Evolutionary conservation across 306 rosid species (phyloP), one percentile per base, ranked within the genome.

Genomic region (Trifolium fragiferum): DNA sequence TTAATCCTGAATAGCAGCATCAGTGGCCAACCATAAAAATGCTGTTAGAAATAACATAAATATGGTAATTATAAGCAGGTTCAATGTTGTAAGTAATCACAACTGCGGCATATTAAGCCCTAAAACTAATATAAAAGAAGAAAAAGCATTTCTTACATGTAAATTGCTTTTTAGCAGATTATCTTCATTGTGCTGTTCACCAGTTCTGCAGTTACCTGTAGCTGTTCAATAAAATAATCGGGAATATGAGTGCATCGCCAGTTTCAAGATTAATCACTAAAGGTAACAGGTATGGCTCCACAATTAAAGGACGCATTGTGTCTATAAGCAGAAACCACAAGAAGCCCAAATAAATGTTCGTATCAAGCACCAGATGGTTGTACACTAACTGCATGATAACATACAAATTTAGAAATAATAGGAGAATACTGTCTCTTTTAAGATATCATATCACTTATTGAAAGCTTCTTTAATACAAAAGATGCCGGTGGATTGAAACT

Each of bases 101-200:
- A 40, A 40, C 12, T 19, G 50, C 18, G 40, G 19, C 18, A 66
- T 43, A 66, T 55, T 23, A 44, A 43, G 38, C 21, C 15, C 21
- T 37, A 66, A 43, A 49, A 46, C 8, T 66, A 43, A 43, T 0
- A 44, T 19, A 49, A 18, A 41, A 33, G 58, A 68, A 59, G 70
- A 16, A 71, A 13, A 75, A 83, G 6, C 25, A 30, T 25, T 47
- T 44, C 86, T 85, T 73, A 85, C 86, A 72, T 55, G 82, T 50
- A 50, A 68, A 57, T 80, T 65, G 27, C 55, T 59, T 41, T 16
- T 33, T 43, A 18, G 27, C 2, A 8, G 37, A 59, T 50, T 81
- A 68, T 19, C 75, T 65, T 32, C 49, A 63, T 30, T 74, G 78
- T 35, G 59, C 51, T 47, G 78, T 83, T 79, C 81, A 23, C 44